phyloP scores from a whole-genome alignment of 2,329 filamentous ascomycete genomes.

The Diaporthe sp. region DNA sequence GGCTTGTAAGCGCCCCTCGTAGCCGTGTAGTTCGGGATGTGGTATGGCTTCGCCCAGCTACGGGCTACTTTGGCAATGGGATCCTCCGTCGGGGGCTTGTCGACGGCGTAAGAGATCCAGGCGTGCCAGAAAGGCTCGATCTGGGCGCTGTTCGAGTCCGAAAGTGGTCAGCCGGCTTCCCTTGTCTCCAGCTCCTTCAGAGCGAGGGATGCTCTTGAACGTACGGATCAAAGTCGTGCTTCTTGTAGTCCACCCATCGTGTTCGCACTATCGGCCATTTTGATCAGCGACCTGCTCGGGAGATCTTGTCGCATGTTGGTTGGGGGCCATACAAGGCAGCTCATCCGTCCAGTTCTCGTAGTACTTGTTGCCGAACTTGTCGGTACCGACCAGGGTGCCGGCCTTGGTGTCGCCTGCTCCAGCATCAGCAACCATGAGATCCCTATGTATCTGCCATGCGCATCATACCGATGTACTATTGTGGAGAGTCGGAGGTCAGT shows the following conservation, averaged over 20 bases:
- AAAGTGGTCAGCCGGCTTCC: conserved; percentile 31
- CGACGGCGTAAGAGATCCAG: conserved; percentile 95
- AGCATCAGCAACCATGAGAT: conserved; percentile 5
- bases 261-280: conserved; percentile 76
- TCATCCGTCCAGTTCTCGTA: conserved; percentile 97
- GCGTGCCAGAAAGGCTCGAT: conserved; percentile 98
- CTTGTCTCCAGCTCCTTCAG: neutral
- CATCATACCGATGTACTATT: conserved; percentile 66
- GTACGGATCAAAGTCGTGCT: conserved; percentile 83
- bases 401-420: conserved; percentile 91
- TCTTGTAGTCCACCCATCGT: conserved; percentile 97
- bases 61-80: conserved; percentile 75
- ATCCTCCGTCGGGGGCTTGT: conserved; percentile 85
- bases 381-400: conserved; percentile 84
- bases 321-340: conserved; percentile 77
- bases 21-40: conserved; percentile 80
- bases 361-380: conserved; percentile 97
- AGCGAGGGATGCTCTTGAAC: conserved; percentile 44
- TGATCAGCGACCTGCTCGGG: neutral
- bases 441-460: neutral
- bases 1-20: conserved; percentile 87
- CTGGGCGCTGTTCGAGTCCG: conserved; percentile 66
- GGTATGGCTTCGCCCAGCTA: conserved; percentile 78
- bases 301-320: neutral
- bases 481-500: conserved; percentile 37